Evolutionary conservation across 2,329 filamentous ascomycete species (phyloP), one percentile per base, ranked within the genome.

Genomic region (Fusarium nurragi): DNA sequence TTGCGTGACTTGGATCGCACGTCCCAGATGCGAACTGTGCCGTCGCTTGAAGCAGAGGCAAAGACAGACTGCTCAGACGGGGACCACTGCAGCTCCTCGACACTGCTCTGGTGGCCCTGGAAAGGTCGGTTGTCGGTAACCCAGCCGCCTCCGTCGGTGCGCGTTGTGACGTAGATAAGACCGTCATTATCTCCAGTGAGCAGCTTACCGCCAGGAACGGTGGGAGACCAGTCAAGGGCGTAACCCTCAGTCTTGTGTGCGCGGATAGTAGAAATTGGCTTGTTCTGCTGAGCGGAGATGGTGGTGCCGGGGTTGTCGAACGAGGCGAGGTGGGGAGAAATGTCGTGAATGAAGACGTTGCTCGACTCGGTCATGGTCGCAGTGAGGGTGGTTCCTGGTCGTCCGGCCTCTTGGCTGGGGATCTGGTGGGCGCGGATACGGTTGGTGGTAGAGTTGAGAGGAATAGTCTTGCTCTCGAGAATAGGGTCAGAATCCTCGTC

Each of bases 31-130:
- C 95, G 94, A 64, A 99, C 90, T 11, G 92, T 97, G 71, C 95
- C 94, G 78, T 99, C 95, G 75, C 90, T 93, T 54, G 93, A 96
- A 5, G 92, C 94, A 1, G 94, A 98, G 0, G 95, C 91, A 74
- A 99, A 99, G 25, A 98, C 95, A 61, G 93, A 94, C 64, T 88
- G 88, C 80, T 99, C 95, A 18, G 89, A 92, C 0, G 95, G 95
- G 48, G 92, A 97, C 95, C 95, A 99, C 78, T 98, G 94, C 23
- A 99, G 83, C 75, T 99, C 95, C 81, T 99, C 95, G 16, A 99
- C 88, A 48, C 91, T 94, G 74, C 89, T 87, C 10, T 85, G 86
- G 81, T 99, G 95, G 47, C 94, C 94, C 21, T 87, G 87, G 79
- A 96, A 97, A 1, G 94, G 83, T 39, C 91, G 86, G 13, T 86